Conservation (phyloP, 495 filamentous ascomycete species). For the Amorphotheca resinae region DNA sequence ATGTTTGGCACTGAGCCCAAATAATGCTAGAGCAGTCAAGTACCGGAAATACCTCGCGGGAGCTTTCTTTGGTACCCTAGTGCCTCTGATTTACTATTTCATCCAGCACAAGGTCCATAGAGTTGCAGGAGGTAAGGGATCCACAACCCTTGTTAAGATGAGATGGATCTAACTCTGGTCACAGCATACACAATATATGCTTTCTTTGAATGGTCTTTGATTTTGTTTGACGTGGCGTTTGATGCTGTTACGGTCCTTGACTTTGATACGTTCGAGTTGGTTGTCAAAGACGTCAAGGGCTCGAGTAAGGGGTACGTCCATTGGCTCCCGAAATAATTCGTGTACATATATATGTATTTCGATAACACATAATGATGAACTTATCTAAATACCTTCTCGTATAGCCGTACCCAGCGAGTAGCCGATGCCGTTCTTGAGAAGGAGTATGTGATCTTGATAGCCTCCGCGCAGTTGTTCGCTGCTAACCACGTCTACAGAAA, state of each 20-base stretch:
- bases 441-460: constrained; percentile 43
- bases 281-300: constrained; percentile 80
- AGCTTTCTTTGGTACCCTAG: constrained; percentile 80
- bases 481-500: constrained; percentile 45
- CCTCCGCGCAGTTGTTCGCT: background rate
- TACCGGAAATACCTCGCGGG: constrained; percentile 78
- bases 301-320: constrained; percentile 97
- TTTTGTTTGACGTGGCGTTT: constrained; percentile 91
- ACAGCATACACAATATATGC: constrained; percentile 96
- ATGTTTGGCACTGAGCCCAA: constrained; percentile 78
- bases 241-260: constrained; percentile 95
- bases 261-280: constrained; percentile 80
- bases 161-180: constrained; percentile 6
- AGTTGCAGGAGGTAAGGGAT: constrained; percentile 68
- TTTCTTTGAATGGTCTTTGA: constrained; percentile 95
- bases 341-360: constrained; percentile 22
- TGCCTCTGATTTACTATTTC: constrained; percentile 91
- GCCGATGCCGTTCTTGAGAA: constrained; percentile 76
- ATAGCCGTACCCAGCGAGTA: constrained; percentile 44
- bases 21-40: constrained; percentile 71
- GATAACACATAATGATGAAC: constrained; percentile 21
- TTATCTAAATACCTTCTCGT: constrained; percentile 21
- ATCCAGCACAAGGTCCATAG: constrained; percentile 98
- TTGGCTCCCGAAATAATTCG: constrained; percentile 75
- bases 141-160: background rate